Percentiles rank a stretch among this genome's conserved stretches.
Evolutionary conservation across 148 eudicot genomes (phyloP).

Genomic region (Cornus suecica): DNA sequence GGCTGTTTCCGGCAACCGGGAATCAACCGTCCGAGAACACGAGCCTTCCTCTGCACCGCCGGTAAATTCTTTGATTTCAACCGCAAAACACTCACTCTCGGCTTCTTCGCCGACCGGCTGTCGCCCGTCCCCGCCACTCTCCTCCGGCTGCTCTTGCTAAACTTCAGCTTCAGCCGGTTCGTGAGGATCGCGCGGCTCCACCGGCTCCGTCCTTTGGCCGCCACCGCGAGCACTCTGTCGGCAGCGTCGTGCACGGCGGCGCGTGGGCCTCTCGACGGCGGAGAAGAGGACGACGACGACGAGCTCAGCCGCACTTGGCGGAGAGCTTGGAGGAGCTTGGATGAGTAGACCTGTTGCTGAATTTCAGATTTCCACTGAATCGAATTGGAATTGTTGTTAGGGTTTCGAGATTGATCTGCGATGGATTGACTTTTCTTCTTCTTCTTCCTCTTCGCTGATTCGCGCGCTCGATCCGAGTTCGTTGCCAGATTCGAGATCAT

Average conservation of each 20-base stretch:
- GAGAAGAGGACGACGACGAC: conserved; percentile 13
- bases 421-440: conserved; percentile 30
- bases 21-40: conserved; percentile 59
- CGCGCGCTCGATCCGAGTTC: conserved; percentile 40
- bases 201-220: conserved; percentile 75
- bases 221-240: conserved; percentile 57
- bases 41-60: conserved; percentile 63
- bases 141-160: conserved; percentile 46
- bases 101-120: conserved; percentile 35
- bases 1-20: conserved; percentile 86
- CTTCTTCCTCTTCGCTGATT: conserved; percentile 39
- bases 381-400: background rate
- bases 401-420: conserved; percentile 16
- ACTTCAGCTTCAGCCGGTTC: conserved; percentile 66
- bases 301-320: conserved; percentile 50
- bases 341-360: conserved; percentile 68
- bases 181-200: conserved; percentile 92
- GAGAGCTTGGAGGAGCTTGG: conserved; percentile 71
- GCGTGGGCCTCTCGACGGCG: conserved; percentile 50
- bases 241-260: conserved; percentile 77
- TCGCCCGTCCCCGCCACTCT: conserved; percentile 22
- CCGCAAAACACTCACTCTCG: conserved; percentile 40
- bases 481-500: conserved; percentile 42
- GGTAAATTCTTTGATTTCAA: conserved; percentile 53
- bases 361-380: conserved; percentile 72